Conservation (phyloP, 1,139 yeast species). For the Scheffersomyces insectosa region DNA sequence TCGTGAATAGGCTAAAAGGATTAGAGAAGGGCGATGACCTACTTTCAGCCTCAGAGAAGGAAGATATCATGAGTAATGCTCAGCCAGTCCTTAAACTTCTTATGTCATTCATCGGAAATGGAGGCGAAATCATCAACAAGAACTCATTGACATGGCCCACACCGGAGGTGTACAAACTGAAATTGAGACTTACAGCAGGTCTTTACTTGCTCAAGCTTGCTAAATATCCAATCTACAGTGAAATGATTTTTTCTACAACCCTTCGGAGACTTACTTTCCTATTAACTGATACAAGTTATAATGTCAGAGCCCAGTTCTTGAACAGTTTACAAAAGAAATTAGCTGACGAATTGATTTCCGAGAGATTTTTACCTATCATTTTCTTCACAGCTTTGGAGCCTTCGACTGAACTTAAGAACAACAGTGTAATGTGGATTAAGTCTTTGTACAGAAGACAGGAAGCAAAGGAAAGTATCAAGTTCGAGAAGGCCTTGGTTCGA, state of each 20-base stretch:
- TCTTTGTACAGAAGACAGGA: slow-evolving; percentile 55
- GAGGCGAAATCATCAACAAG: slow-evolving; percentile 74
- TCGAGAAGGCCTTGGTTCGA: slow-evolving; percentile 68
- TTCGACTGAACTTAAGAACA: slow-evolving; percentile 44
- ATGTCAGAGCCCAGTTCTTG: slow-evolving; percentile 59
- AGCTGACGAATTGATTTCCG: slow-evolving; percentile 56
- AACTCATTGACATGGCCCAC: slow-evolving; percentile 55
- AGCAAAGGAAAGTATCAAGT: slow-evolving; percentile 41
- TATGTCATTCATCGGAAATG: slow-evolving; percentile 66
- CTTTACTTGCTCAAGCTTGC: slow-evolving; percentile 64
- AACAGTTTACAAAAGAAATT: slow-evolving; percentile 53
- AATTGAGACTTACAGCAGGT: slow-evolving; percentile 72
- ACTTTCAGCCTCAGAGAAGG: slow-evolving; percentile 25
- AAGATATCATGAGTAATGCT: slow-evolving; percentile 36
- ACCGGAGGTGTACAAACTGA: slow-evolving; percentile 60
- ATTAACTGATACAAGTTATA: slow-evolving; percentile 64
- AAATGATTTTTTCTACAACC: slow-evolving; percentile 52
- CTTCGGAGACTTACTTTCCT: slow-evolving; percentile 57
- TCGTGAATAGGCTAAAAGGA: slow-evolving; percentile 64
- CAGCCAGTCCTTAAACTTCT: slow-evolving; percentile 69
- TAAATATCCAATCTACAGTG: slow-evolving; percentile 52
- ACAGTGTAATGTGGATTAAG: slow-evolving; percentile 70
- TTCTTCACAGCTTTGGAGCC: slow-evolving; percentile 83
- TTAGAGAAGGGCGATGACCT: slow-evolving; percentile 27
- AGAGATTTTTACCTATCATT: slow-evolving; percentile 63